phyloP scores from a whole-genome alignment of 305 asterid species.

The Plantago rigida region DNA sequence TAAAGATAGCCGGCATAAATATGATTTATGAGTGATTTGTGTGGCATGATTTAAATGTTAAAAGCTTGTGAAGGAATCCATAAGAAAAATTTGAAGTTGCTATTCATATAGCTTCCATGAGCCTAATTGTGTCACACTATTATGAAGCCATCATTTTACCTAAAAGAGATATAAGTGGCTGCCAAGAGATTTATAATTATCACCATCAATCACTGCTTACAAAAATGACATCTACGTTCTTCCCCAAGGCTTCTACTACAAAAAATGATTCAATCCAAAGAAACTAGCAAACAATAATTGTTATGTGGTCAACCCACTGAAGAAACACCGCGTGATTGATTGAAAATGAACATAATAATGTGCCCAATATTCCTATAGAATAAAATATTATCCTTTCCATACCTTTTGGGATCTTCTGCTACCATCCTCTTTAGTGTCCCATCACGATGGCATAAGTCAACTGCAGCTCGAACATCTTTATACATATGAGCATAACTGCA shows the following conservation, averaged over 20 bases:
- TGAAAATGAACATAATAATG: background rate
- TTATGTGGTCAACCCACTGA: background rate
- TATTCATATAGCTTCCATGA: too few relatives aligned
- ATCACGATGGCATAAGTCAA: slow-evolving; percentile 97
- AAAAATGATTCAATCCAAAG: background rate
- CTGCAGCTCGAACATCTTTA: slow-evolving; percentile 94
- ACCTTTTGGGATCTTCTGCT: slow-evolving; percentile 94
- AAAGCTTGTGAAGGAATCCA: too few relatives aligned
- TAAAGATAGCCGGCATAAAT: too few relatives aligned
- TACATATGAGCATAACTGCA: slow-evolving; percentile 75
- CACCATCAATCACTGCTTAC: background rate
- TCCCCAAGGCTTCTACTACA: background rate
- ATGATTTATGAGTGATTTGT: too few relatives aligned
- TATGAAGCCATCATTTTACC: too few relatives aligned
- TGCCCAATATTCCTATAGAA: background rate
- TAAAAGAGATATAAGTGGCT: too few relatives aligned
- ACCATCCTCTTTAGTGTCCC: slow-evolving; percentile 96
- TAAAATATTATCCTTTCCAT: slow-evolving; percentile 12
- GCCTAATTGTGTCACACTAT: too few relatives aligned
- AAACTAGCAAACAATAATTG: background rate
- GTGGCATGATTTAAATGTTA: too few relatives aligned
- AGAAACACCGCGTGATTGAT: background rate
- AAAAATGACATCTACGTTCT: background rate
- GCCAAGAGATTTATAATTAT: too few relatives aligned
- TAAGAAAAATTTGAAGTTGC: too few relatives aligned